A percentile compares a stretch with the other conserved stretches of the same genome.
These are phyloP conservation scores for Rubus idaeus DNA, from an alignment of 306 rosid species.

Conservation along the genomic window DNA sequence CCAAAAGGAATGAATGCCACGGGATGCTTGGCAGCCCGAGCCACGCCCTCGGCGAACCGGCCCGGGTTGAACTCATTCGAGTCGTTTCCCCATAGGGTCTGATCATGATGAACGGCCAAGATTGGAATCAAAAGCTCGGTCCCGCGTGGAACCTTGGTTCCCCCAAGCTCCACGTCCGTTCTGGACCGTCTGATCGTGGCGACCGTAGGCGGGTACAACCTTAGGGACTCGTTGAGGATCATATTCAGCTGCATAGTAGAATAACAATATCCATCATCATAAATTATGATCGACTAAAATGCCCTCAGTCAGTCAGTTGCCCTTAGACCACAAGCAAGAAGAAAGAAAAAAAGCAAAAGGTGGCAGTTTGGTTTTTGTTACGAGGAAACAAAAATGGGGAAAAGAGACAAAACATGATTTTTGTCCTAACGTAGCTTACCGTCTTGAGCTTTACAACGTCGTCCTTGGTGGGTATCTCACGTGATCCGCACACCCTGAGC, in stretches of 20 bases:
- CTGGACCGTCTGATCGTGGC: constrained; percentile 80
- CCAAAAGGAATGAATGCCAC: constrained; percentile 82
- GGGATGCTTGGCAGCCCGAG: constrained; percentile 72
- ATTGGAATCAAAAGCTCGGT: constrained; percentile 84
- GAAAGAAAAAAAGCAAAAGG: constrained; percentile 23
- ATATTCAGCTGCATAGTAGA: constrained; percentile 65
- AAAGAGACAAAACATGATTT: constrained; percentile 40
- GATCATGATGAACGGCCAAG: constrained; percentile 93
- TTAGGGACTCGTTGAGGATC: constrained; percentile 83
- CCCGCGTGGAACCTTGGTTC: constrained; percentile 69
- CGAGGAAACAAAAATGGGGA: constrained; percentile 33
- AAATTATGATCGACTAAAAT: not conserved
- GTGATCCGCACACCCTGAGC: constrained; percentile 75
- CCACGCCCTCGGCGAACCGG: constrained; percentile 71
- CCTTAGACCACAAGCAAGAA: not conserved
- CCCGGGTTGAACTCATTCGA: constrained; percentile 82
- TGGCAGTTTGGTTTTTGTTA: constrained; percentile 28
- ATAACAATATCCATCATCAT: constrained; percentile 5
- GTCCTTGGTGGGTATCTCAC: constrained; percentile 75
- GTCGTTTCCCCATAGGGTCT: constrained; percentile 72
- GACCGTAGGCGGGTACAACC: constrained; percentile 81
- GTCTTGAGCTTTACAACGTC: constrained; percentile 81
- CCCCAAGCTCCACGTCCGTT: constrained; percentile 69
- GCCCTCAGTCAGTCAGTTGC: not conserved
- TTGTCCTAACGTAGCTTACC: constrained; percentile 50